phyloP scores from a whole-genome alignment of 1,284 basidiomycete species.

The Apiotrichum sp. region DNA sequence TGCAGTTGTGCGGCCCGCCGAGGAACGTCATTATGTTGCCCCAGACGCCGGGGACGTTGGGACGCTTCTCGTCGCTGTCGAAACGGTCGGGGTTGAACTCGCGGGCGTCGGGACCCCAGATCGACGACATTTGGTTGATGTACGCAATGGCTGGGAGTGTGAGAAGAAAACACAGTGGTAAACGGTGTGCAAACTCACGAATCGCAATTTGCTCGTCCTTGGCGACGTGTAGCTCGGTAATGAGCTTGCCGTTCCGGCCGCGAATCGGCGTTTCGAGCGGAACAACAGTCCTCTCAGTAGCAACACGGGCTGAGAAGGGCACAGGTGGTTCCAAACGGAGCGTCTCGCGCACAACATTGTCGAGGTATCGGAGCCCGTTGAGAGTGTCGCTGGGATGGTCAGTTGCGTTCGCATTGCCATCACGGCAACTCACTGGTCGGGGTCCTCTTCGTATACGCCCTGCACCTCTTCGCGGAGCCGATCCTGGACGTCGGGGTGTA shows the following conservation, averaged over 20 bases:
- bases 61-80: conserved; percentile 9
- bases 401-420: too few relatives aligned
- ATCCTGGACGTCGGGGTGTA: conserved; percentile 53
- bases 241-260: conserved; percentile 43
- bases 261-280: conserved; percentile 52
- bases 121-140: conserved; percentile 56
- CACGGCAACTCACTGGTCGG: background rate
- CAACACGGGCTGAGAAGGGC: conserved; percentile 42
- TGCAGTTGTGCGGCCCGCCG: conserved; percentile 60
- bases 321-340: conserved; percentile 63
- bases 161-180: conserved; percentile 13
- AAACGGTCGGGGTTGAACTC: conserved; percentile 53
- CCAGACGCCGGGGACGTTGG: conserved; percentile 55
- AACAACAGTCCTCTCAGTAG: conserved; percentile 55
- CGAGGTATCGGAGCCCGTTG: conserved; percentile 52
- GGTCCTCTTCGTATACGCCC: conserved; percentile 11
- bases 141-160: conserved; percentile 45
- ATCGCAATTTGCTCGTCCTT: conserved; percentile 38
- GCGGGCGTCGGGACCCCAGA: conserved; percentile 66
- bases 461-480: conserved; percentile 55
- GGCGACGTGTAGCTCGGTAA: conserved; percentile 33
- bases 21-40: conserved; percentile 61
- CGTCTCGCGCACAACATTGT: conserved; percentile 62
- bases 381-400: background rate
- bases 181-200: conserved; percentile 49